Percentiles rank a stretch among this genome's conserved stretches.
Evolutionary conservation across 768 basidiomycete genomes (phyloP).

Genomic region (Lactifluus volemus): DNA sequence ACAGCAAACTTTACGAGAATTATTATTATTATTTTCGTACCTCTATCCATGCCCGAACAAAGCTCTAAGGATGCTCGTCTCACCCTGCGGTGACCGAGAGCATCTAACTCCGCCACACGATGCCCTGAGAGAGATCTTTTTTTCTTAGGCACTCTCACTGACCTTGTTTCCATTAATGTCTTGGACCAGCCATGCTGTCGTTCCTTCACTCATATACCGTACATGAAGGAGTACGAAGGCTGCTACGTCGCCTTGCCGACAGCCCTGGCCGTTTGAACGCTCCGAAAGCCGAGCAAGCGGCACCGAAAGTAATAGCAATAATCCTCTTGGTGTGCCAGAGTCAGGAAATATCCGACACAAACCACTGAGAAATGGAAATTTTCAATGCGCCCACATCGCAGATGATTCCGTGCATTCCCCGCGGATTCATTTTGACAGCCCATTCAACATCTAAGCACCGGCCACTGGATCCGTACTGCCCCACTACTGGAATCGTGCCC

Average conservation of each 20-base stretch:
- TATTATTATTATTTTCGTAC: background rate
- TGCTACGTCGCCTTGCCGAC: conserved; percentile 16
- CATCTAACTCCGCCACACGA: conserved; percentile 11
- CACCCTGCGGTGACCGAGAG: background rate
- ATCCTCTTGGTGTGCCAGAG: background rate
- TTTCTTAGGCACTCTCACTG: background rate
- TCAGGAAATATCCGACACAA: background rate
- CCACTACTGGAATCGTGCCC: conserved; percentile 10
- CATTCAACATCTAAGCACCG: conserved; percentile 1
- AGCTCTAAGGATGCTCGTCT: background rate
- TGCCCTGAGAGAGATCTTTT: background rate
- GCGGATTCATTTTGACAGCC: conserved; percentile 5
- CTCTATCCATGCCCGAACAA: conserved; percentile 2
- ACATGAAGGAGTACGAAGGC: background rate
- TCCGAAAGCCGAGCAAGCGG: background rate
- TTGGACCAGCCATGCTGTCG: background rate
- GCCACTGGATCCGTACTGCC: background rate
- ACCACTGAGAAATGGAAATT: background rate
- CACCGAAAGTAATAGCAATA: background rate
- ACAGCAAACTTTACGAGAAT: conserved; percentile 7
- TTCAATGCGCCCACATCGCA: conserved; percentile 14
- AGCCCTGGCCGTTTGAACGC: background rate
- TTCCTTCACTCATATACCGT: background rate
- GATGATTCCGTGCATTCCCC: conserved; percentile 9
- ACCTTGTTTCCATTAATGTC: conserved; percentile 10